Base-by-base conservation (phyloP, 2,329 filamentous ascomycete species). In the Sporothrix globosa region DNA sequence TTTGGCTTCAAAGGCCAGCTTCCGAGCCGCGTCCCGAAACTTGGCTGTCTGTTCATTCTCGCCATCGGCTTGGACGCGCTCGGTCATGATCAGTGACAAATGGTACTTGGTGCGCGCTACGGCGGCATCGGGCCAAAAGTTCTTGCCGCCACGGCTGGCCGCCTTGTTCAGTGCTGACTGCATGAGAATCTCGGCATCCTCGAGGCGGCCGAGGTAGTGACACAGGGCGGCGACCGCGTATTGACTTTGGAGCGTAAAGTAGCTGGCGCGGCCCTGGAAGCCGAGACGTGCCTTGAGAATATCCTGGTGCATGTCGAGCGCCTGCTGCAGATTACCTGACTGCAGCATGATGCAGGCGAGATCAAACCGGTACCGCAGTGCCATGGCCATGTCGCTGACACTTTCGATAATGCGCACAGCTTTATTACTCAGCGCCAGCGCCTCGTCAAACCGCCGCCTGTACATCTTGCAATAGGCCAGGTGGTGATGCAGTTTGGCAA, bases 211-310 rank as follows among this genome's bases (percentile, higher is more conserved):
- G 13, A 73, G 56, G 56, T 69, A 71, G 39, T 74, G 71, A 17
- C 60, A 72, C 19, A 73, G 41, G 5, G 71, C 73, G 19, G 71
- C 73, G 2, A 74, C 71, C 3, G 73, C 71, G 21, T 74, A 74
- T 50, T 73, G 73, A 39, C 73, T 73, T 52, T 74, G 73, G 34
- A 74, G 69, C 17, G 73, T 74, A 56, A 73, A 73, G 73, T 73
- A 74, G 60, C 70, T 74, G 2, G 70, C 70, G 13, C 72, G 72
- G 4, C 73, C 72, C 67, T 72, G 72, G 50, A 74, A 72, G 19
- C 72, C 72, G 3, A 74, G 73, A 11, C 73, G 73, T 3, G 72
- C 70, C 44, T 72, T 71, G 27, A 74, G 65, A 24, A 74, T 72
- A 13, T 54, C 52, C 34, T 69, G 67, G 65, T 74, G 73, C 70